These are phyloP conservation scores for Fusarium incarnatum DNA, from an alignment of 2,329 filamentous ascomycete genomes.

Conservation along the genomic window DNA sequence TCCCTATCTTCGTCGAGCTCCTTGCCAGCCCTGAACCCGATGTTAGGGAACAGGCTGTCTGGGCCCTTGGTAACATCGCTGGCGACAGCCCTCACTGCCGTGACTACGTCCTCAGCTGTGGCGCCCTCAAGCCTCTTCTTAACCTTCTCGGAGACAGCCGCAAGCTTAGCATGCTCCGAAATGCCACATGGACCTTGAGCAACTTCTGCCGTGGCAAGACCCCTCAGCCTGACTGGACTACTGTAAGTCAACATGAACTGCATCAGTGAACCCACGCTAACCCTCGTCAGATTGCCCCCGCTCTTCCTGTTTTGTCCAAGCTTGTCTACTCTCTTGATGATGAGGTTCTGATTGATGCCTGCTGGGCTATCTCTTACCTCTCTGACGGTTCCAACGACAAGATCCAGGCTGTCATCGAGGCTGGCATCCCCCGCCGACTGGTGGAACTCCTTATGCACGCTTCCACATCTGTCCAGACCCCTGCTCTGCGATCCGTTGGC, in stretches of 20 bases:
- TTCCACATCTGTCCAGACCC: conserved; percentile 97
- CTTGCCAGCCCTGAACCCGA: conserved; percentile 96
- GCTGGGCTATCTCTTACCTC: conserved; percentile 99
- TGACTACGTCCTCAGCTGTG: conserved; percentile 93
- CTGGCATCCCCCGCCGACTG: conserved; percentile 93
- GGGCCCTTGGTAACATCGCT: conserved; percentile 98
- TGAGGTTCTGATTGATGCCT: conserved; percentile 97
- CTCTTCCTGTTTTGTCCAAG: conserved; percentile 94
- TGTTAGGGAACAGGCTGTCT: conserved; percentile 97
- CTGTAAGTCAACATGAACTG: conserved; percentile 68
- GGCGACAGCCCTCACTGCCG: conserved; percentile 98
- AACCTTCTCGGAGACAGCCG: conserved; percentile 94
- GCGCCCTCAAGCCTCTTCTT: conserved; percentile 90
- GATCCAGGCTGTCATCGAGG: conserved; percentile 99
- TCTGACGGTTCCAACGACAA: conserved; percentile 99
- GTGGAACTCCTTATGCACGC: conserved; percentile 98
- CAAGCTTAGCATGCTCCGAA: conserved; percentile 98
- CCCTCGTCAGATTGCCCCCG: conserved; percentile 81
- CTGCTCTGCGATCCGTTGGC: conserved; percentile 94
- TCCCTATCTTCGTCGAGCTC: conserved; percentile 98
- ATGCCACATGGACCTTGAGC: conserved; percentile 98
- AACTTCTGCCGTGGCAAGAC: conserved; percentile 99
- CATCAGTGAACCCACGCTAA: conserved; percentile 15
- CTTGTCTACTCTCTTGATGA: conserved; percentile 98
- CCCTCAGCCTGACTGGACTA: conserved; percentile 97